A percentile compares a stretch with the other conserved stretches of the same genome.
Evolutionary conservation across 768 basidiomycete species (phyloP).

Genomic region (Tricholoma flavovirens): DNA sequence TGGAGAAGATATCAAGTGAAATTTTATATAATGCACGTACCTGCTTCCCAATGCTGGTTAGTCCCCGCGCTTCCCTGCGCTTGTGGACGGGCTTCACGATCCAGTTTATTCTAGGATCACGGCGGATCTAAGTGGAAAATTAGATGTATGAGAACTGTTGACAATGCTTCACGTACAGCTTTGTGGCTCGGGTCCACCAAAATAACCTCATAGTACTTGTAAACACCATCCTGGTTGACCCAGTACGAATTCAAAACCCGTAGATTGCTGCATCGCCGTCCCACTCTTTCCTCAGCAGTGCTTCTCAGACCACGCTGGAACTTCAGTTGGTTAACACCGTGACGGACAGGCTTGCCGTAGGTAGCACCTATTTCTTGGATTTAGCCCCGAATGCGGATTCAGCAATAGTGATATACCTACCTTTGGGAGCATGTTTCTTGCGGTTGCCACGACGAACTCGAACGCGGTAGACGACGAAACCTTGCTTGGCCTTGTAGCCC

Average conservation of each 20-base stretch:
- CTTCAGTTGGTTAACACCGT: conserved; percentile 99
- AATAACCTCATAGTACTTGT: conserved; percentile 99
- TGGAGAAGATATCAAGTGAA: conserved; percentile 4
- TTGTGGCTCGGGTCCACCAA: conserved; percentile 95
- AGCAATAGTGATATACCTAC: conserved; percentile 34
- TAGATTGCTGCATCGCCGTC: conserved; percentile 91
- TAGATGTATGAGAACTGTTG: conserved; percentile 8
- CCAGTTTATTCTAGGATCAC: conserved; percentile 98
- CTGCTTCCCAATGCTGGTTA: conserved; percentile 95
- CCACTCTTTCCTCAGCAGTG: conserved; percentile 97
- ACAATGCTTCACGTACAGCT: conserved; percentile 52
- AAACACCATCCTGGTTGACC: conserved; percentile 98
- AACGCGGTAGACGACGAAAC: conserved; percentile 95
- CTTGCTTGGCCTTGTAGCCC: conserved; percentile 99
- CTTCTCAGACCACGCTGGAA: conserved; percentile 90
- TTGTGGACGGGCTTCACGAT: conserved; percentile 98
- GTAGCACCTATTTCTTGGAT: conserved; percentile 68
- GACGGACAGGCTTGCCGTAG: conserved; percentile 97
- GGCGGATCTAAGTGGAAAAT: conserved; percentile 61
- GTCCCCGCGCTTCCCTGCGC: conserved; percentile 94
- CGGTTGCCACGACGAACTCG: conserved; percentile 97
- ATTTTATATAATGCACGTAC: conserved; percentile 34
- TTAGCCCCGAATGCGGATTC: not conserved
- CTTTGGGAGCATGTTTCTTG: conserved; percentile 98
- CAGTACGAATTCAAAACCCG: conserved; percentile 98